A percentile compares a stretch with the other conserved stretches of the same genome.
These are phyloP conservation scores for Thuidium tamariscinum DNA, from an alignment of 225 moss, liverwort and hornwort genomes.

Conservation along the genomic window DNA sequence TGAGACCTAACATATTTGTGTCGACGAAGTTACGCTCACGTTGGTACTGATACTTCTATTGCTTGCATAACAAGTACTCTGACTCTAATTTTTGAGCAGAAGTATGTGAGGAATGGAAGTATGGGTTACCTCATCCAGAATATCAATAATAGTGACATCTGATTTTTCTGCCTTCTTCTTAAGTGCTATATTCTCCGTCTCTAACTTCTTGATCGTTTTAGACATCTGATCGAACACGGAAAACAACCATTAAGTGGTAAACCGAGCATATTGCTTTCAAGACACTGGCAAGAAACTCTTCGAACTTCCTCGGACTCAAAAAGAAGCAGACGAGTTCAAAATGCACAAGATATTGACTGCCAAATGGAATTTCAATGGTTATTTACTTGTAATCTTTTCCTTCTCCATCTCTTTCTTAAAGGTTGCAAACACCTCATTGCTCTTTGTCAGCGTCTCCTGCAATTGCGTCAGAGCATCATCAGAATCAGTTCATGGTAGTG, in stretches of 20 bases:
- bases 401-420: constrained; percentile 96
- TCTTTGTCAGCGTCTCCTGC: constrained; percentile 92
- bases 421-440: constrained; percentile 94
- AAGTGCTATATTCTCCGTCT: constrained; percentile 73
- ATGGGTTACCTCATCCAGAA: constrained; percentile 68
- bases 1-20: not conserved
- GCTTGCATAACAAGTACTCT: not conserved
- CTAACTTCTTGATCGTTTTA: constrained; percentile 90
- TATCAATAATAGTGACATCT: constrained; percentile 84
- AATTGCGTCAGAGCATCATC: not conserved
- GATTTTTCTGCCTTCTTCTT: constrained; percentile 96
- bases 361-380: not conserved
- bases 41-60: not conserved
- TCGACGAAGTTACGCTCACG: not conserved
- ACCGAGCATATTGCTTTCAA: not conserved
- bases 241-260: not conserved
- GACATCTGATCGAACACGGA: constrained; percentile 50
- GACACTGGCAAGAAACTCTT: not conserved
- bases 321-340: not conserved
- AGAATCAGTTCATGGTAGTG: not conserved
- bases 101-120: not conserved
- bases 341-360: not conserved
- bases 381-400: constrained; percentile 15
- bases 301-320: not conserved
- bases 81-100: not conserved